Percentiles rank a stretch among this genome's conserved stretches.
Conservation (phyloP, 495 filamentous ascomycete species). For the Tuber umbilicatum region DNA sequence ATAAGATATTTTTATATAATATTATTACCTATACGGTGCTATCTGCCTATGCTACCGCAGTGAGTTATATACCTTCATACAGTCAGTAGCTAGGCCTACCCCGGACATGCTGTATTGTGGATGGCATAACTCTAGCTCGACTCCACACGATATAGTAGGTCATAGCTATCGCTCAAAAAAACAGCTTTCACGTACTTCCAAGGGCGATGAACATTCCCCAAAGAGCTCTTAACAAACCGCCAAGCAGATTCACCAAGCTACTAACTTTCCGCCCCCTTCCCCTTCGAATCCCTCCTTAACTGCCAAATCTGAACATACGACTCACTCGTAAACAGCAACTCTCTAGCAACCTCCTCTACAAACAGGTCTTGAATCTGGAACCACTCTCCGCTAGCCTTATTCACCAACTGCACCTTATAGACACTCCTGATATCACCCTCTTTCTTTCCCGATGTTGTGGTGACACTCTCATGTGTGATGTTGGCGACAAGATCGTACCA, state of each 20-base stretch:
- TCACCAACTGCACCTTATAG: constrained; percentile 62
- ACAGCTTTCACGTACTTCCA: not conserved
- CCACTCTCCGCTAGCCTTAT: constrained; percentile 66
- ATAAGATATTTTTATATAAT: not conserved
- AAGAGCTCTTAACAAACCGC: not conserved
- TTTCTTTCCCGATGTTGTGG: constrained; percentile 44
- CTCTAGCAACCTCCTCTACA: constrained; percentile 75
- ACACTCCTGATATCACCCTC: constrained; percentile 67
- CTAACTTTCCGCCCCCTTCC: constrained; percentile 46
- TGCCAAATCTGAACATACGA: constrained; percentile 97
- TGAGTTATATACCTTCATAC: not conserved
- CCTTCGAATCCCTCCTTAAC: constrained; percentile 55
- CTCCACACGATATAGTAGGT: not conserved
- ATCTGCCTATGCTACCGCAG: not conserved
- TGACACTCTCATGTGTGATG: constrained; percentile 84
- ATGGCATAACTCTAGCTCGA: not conserved
- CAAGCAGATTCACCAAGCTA: not conserved
- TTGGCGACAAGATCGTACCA: constrained; percentile 96
- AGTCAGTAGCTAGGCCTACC: not conserved
- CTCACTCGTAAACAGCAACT: constrained; percentile 86
- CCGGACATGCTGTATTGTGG: not conserved
- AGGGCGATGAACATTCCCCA: not conserved
- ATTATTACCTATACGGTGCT: not conserved
- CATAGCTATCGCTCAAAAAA: not conserved
- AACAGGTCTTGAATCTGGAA: constrained; percentile 88